Evolutionary conservation across 139 green algal species (phyloP).

Genomic region (Bryopsis sp.): DNA sequence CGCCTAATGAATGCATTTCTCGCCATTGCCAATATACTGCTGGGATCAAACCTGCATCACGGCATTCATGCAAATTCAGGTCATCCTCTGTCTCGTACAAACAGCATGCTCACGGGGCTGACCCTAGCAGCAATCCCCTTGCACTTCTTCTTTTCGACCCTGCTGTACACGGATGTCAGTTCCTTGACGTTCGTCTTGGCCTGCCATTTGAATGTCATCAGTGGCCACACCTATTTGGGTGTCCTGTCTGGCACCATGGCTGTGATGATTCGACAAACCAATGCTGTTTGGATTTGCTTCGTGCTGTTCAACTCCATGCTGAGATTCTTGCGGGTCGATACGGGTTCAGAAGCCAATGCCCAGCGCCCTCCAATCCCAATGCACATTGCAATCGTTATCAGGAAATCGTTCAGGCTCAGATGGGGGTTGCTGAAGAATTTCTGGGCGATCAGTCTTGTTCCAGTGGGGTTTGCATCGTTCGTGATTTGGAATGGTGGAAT

Average conservation of each 20-base stretch:
- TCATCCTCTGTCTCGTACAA: too few relatives aligned
- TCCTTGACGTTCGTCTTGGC: conserved; percentile 53
- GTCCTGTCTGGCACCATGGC: conserved; percentile 37
- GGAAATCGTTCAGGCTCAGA: neutral
- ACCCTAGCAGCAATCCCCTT: conserved; percentile 54
- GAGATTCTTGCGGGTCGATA: conserved; percentile 1
- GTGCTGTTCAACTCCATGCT: conserved; percentile 22
- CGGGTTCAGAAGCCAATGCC: neutral
- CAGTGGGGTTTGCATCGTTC: conserved; percentile 60
- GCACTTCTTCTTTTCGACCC: conserved; percentile 81
- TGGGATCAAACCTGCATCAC: neutral
- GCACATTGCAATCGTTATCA: neutral
- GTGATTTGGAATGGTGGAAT: conserved; percentile 75
- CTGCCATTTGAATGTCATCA: conserved; percentile 19
- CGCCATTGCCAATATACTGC: neutral
- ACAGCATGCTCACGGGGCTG: too few relatives aligned
- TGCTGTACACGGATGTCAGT: conserved; percentile 91
- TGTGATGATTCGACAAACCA: conserved; percentile 78
- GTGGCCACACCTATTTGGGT: conserved; percentile 5
- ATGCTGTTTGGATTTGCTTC: conserved; percentile 83
- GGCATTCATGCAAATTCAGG: conserved; percentile 4
- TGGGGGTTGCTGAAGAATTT: conserved; percentile 25
- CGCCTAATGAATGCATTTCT: neutral
- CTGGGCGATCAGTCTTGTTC: conserved; percentile 39
- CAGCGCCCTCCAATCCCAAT: neutral